These are phyloP conservation scores for Backusella tuberculispora DNA, from an alignment of 192 early-diverging fungal species.

Conservation along the genomic window DNA sequence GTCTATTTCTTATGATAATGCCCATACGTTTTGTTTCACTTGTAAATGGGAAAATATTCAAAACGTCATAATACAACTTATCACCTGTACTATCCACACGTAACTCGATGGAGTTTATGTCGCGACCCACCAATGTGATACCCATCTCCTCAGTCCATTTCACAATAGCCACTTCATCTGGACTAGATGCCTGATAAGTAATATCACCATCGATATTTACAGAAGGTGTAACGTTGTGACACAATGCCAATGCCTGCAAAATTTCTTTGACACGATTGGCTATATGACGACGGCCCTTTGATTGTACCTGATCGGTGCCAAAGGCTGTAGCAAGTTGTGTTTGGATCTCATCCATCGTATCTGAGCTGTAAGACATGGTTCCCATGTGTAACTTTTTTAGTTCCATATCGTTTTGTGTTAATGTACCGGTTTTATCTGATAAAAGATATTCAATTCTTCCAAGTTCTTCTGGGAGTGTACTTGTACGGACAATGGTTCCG, in stretches of 20 bases:
- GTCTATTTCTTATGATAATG: slow-evolving; percentile 77
- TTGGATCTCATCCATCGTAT: slow-evolving; percentile 91
- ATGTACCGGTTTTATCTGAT: slow-evolving; percentile 97
- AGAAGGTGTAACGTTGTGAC: slow-evolving; percentile 90
- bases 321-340: slow-evolving; percentile 66
- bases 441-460: slow-evolving; percentile 92
- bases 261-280: slow-evolving; percentile 84
- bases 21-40: slow-evolving; percentile 98
- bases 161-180: slow-evolving; percentile 96
- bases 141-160: slow-evolving; percentile 89
- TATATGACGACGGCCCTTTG: slow-evolving; percentile 78
- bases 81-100: slow-evolving; percentile 59
- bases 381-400: slow-evolving; percentile 95
- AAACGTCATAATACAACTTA: slow-evolving; percentile 71
- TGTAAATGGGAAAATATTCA: slow-evolving; percentile 95
- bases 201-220: slow-evolving; percentile 63
- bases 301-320: slow-evolving; percentile 32
- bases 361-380: slow-evolving; percentile 88
- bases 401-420: slow-evolving; percentile 98
- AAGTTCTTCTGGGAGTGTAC: slow-evolving; percentile 94
- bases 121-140: slow-evolving; percentile 78
- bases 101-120: slow-evolving; percentile 69
- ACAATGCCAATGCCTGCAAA: slow-evolving; percentile 85
- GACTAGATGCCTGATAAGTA: slow-evolving; percentile 93
- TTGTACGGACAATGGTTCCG: slow-evolving; percentile 89